A percentile compares a stretch with the other conserved stretches of the same genome.
phyloP scores from a whole-genome alignment of 2,329 filamentous ascomycete genomes.

The Calonectria honghensis region DNA sequence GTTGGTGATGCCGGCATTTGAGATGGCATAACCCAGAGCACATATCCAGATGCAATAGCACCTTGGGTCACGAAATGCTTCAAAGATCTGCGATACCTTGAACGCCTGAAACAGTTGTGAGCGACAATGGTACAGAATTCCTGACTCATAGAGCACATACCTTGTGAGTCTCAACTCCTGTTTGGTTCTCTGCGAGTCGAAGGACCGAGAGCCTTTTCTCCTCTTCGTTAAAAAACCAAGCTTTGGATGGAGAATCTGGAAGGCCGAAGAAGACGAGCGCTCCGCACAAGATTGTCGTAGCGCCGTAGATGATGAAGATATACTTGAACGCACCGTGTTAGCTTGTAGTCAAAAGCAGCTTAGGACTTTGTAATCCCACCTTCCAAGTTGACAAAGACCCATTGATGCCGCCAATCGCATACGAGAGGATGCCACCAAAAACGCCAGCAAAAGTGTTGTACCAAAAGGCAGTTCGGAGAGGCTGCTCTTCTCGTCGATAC shows the following conservation, averaged over 20 bases:
- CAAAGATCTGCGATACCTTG: slow-evolving; percentile 42
- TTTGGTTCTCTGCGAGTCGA: slow-evolving; percentile 29
- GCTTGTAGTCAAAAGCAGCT: accelerated
- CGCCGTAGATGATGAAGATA: slow-evolving; percentile 51
- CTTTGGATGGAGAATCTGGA: slow-evolving; percentile 47
- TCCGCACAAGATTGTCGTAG: slow-evolving; percentile 43
- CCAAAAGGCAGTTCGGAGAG: slow-evolving; percentile 58
- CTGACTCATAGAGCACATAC: background rate
- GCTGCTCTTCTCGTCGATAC: slow-evolving; percentile 58
- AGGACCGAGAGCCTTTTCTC: slow-evolving; percentile 44
- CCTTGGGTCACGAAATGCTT: slow-evolving; percentile 47
- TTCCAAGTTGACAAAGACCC: slow-evolving; percentile 50
- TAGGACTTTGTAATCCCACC: background rate
- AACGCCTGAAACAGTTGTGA: slow-evolving; percentile 33
- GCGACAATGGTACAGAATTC: too few relatives aligned
- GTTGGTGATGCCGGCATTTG: slow-evolving; percentile 81
- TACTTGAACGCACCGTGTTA: background rate
- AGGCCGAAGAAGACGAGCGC: slow-evolving; percentile 42
- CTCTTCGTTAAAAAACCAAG: slow-evolving; percentile 50
- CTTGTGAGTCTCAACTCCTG: slow-evolving; percentile 32
- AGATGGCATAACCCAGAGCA: slow-evolving; percentile 77
- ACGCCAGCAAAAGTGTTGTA: slow-evolving; percentile 58
- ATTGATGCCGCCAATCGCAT: slow-evolving; percentile 56
- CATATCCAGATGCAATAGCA: slow-evolving; percentile 53
- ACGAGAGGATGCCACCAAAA: slow-evolving; percentile 57